Conservation (phyloP, 2,329 filamentous ascomycete species). For the Sporothrix curviconia region DNA sequence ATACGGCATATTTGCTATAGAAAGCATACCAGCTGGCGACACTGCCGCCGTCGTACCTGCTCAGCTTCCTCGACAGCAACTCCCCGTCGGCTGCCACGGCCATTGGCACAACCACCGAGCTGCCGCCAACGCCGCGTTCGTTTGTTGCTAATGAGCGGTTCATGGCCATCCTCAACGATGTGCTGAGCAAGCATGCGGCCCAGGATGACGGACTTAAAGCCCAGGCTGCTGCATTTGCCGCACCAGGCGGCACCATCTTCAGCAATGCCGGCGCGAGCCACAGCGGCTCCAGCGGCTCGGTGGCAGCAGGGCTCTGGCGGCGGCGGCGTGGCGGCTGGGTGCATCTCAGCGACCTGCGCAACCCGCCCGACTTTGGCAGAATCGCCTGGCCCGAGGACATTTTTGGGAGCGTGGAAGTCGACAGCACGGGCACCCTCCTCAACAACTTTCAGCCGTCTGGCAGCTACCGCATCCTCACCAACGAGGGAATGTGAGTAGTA, state of each 20-base stretch:
- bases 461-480: slow-evolving; percentile 54
- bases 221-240: slow-evolving; percentile 55
- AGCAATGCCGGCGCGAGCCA: slow-evolving; percentile 46
- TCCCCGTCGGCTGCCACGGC: slow-evolving; percentile 49
- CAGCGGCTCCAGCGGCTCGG: slow-evolving; percentile 47
- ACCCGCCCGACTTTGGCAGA: slow-evolving; percentile 59
- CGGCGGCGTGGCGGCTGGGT: slow-evolving; percentile 56
- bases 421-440: slow-evolving; percentile 38
- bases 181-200: slow-evolving; percentile 27
- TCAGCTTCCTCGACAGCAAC: slow-evolving; percentile 53
- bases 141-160: slow-evolving; percentile 56
- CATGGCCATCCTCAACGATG: slow-evolving; percentile 31
- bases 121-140: slow-evolving; percentile 56
- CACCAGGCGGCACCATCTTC: slow-evolving; percentile 47
- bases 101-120: slow-evolving; percentile 50
- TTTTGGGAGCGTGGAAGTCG: slow-evolving; percentile 59
- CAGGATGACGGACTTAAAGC: slow-evolving; percentile 23
- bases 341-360: slow-evolving; percentile 57
- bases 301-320: slow-evolving; percentile 52
- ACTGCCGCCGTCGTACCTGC: slow-evolving; percentile 42
- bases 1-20: slow-evolving; percentile 36
- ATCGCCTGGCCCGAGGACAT: slow-evolving; percentile 67
- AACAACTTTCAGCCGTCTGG: slow-evolving; percentile 22
- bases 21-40: slow-evolving; percentile 50
- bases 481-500: slow-evolving; percentile 58